phyloP scores from a whole-genome alignment of 441 rosid species.

The Breynia disticha region DNA sequence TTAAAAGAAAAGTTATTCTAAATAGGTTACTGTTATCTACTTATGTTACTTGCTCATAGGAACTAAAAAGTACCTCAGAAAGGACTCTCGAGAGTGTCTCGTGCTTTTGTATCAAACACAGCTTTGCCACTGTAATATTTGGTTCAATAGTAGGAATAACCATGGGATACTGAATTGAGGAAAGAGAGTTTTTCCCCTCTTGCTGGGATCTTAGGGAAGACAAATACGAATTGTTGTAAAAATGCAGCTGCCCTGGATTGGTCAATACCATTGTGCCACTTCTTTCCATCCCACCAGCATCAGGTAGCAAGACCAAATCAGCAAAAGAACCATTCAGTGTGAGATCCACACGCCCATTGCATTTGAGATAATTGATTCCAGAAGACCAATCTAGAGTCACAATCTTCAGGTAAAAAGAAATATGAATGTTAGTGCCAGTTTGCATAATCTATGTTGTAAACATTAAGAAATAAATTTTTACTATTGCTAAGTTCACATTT shows the following conservation, averaged over 20 bases:
- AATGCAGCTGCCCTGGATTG: conserved; percentile 55
- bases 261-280: conserved; percentile 44
- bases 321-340: conserved; percentile 47
- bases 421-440: conserved; percentile 9
- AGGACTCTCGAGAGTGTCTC: conserved; percentile 36
- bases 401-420: conserved; percentile 29
- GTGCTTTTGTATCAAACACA: conserved; percentile 24
- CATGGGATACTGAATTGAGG: conserved; percentile 36
- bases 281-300: conserved; percentile 22
- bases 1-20: too few species aligned
- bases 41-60: too few species aligned
- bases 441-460: conserved; percentile 1
- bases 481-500: too few species aligned
- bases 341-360: conserved; percentile 41
- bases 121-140: conserved; percentile 33
- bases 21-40: too few species aligned
- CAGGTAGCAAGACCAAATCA: conserved; percentile 38
- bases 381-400: conserved; percentile 53
- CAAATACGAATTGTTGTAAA: conserved; percentile 36
- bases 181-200: conserved; percentile 33
- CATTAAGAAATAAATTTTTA: neutral
- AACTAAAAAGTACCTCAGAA: conserved; percentile 34
- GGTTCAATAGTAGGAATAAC: conserved; percentile 43
- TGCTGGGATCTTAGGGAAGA: conserved; percentile 31
- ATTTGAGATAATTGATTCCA: conserved; percentile 31